These are phyloP conservation scores for Cocos nucifera DNA, from an alignment of 176 grass and related monocot species.

Conservation along the genomic window DNA sequence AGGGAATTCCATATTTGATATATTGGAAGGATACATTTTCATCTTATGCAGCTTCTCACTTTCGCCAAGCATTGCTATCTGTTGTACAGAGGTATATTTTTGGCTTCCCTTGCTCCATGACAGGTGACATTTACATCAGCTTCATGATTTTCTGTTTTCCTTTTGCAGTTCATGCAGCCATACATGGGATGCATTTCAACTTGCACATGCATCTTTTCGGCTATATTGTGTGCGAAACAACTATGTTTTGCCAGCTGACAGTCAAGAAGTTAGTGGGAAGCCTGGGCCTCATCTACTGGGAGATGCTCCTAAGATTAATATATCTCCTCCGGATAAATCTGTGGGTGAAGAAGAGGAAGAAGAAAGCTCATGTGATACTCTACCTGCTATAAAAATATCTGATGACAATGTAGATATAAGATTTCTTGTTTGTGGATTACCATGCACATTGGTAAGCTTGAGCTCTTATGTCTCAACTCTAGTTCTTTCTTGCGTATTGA, in stretches of 20 bases:
- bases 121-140: background rate
- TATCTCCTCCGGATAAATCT: constrained; percentile 19
- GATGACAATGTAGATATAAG: constrained; percentile 45
- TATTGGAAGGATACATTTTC: constrained; percentile 66
- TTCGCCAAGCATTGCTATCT: constrained; percentile 49
- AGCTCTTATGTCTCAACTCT: background rate
- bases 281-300: constrained; percentile 53
- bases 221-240: constrained; percentile 44
- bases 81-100: constrained; percentile 51
- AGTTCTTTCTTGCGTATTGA: background rate
- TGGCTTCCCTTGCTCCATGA: background rate
- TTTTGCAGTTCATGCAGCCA: constrained; percentile 62
- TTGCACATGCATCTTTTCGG: constrained; percentile 60
- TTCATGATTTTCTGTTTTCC: constrained; percentile 15
- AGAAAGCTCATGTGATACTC: constrained; percentile 31
- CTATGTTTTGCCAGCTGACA: constrained; percentile 5
- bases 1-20: constrained; percentile 68
- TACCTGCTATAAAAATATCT: constrained; percentile 41
- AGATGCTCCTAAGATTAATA: constrained; percentile 51
- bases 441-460: constrained; percentile 40
- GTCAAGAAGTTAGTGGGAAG: constrained; percentile 15
- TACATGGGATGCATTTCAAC: constrained; percentile 76
- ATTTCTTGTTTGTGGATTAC: constrained; percentile 49
- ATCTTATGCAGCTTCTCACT: constrained; percentile 56
- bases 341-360: constrained; percentile 12